A percentile compares a stretch with the other conserved stretches of the same genome.
Conservation (phyloP, 768 basidiomycete species). For the Trametes sanguinea region DNA sequence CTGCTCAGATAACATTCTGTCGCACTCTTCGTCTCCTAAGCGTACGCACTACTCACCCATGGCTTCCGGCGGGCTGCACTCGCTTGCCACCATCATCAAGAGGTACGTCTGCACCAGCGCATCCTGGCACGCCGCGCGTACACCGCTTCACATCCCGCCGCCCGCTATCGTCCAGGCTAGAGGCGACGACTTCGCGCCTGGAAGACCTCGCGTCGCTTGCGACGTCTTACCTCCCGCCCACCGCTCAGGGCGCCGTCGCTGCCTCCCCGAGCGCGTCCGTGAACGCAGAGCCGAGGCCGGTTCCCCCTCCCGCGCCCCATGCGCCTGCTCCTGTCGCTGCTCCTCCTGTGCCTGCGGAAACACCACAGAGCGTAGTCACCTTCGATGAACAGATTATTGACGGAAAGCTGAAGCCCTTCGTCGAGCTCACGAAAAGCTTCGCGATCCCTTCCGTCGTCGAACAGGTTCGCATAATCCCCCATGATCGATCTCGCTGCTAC, state of each 20-base stretch:
- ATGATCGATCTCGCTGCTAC: neutral
- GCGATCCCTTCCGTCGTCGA: constrained; percentile 71
- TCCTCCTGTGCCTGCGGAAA: constrained; percentile 41
- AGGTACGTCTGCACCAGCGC: constrained; percentile 45
- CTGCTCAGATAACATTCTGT: neutral
- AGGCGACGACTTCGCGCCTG: constrained; percentile 91
- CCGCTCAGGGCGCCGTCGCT: constrained; percentile 15
- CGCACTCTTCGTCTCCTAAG: neutral
- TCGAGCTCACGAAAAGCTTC: constrained; percentile 70
- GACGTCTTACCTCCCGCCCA: constrained; percentile 28
- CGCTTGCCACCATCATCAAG: constrained; percentile 81
- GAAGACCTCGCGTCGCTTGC: constrained; percentile 79
- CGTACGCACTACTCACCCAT: constrained; percentile 14
- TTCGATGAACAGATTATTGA: constrained; percentile 77
- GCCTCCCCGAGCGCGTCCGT: constrained; percentile 20
- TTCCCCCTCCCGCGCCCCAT: constrained; percentile 35
- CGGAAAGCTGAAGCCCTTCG: constrained; percentile 71
- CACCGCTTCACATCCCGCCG: neutral
- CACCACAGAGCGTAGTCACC: constrained; percentile 63
- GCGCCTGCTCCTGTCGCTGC: constrained; percentile 41
- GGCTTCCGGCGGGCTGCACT: constrained; percentile 56
- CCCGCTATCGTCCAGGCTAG: constrained; percentile 55
- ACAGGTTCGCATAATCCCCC: constrained; percentile 55
- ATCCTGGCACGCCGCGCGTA: neutral
- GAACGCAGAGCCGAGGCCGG: constrained; percentile 26